Evolutionary conservation across 768 basidiomycete species (phyloP), one percentile per base, ranked within the genome.

Genomic region (Suillus bovinus): DNA sequence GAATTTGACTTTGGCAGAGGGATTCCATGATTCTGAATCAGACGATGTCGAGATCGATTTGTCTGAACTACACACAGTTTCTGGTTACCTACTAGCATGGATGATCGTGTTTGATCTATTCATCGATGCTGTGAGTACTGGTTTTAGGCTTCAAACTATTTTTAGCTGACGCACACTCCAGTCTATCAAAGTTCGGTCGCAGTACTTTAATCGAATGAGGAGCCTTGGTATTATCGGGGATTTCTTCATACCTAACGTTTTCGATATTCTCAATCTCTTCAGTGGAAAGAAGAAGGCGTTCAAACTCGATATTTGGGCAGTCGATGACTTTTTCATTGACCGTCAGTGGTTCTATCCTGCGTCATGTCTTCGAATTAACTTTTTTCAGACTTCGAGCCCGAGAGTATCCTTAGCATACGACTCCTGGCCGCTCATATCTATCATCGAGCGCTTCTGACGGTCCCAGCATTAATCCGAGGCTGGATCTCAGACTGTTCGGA

Each of bases 401-500:
- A 79, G 11, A 78, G 80, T 6, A 62, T 77, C 0, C 74, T 85
- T 62, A 81, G 85, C 63, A 75, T 89, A 42, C 83, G 80, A 10
- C 78, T 96, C 5, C 77, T 98, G 7, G 86, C 92, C 4, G 93
- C 93, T 0, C 93, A 98, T 66, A 80, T 96, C 16, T 97, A 91
- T 75, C 95, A 96, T 72, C 90, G 93, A 31, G 85, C 94, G 1
- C 82, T 99, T 14, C 82, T 91, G 10, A 86, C 86, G 10, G 82
- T 96, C 17, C 94, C 97, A 0, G 90, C 94, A 0, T 82, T 96
- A 38, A 85, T 99, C 58, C 86, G 94, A 52, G 79, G 81, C 13
- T 98, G 94, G 92, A 87, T 95, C 50, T 81, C 87, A 44, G 90
- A 90, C 42, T 91, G 91, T 76, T 94, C 93, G 67, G 95, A 98